Base-by-base conservation (phyloP, 768 basidiomycete species). In the Ephemerocybe angulata region DNA sequence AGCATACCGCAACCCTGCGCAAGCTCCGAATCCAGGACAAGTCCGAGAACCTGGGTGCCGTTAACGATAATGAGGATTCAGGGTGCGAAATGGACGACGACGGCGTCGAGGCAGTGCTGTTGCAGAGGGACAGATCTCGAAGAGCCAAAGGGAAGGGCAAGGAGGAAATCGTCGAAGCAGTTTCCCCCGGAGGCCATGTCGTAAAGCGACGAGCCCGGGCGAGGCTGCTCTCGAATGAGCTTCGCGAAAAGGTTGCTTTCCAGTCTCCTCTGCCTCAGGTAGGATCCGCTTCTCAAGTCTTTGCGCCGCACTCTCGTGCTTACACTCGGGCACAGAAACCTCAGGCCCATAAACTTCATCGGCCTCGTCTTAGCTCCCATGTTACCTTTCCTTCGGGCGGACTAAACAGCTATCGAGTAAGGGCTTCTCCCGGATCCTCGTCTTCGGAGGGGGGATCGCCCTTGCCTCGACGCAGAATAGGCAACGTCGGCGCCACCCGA, bases 121-220 rank as follows among this genome's bases (percentile, higher is more conserved):
- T 41, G 40, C 58, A 54, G 33, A 49, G 12, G 19, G 37, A 29
- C 29, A 40, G 22, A 17, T 31, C 43, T 5, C 17, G 29, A 22
- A 27, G 19, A 19, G 54, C 51, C 48, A 78, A 76, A 56, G 75
- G 71, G 1, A 82, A 72, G 50, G 63, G 69, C 22, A 71, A 72
- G 47, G 79, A 82, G 57, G 85, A 87, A 63, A 82, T 86, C 28
- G 83, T 75, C 2, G 86, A 85, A 58, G 83, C 82, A 1, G 76
- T 90, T 55, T 90, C 88, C 0, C 88, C 88, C 2, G 87, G 86
- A 12, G 88, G 88, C 0, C 88, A 89, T 67, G 73, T 91, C 53
- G 79, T 76, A 35, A 90, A 91, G 68, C 78, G 88, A 53, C 82
- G 88, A 11, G 88, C 88, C 1, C 82, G 86, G 11, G 83, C 86